phyloP scores from a whole-genome alignment of 441 rosid genomes.

The Manihot esculenta region DNA sequence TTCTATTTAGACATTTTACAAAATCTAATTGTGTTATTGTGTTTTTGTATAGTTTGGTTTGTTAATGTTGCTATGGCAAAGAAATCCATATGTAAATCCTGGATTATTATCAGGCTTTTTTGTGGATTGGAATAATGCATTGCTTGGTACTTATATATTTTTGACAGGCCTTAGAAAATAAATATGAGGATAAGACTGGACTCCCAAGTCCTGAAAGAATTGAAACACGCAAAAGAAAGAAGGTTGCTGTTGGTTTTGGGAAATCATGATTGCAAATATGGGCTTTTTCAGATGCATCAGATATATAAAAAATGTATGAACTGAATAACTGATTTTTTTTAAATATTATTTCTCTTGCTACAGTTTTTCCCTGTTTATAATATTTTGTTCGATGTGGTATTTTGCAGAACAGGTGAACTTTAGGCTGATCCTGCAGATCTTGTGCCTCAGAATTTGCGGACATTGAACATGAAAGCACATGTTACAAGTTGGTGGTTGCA shows the following conservation, averaged over 20 bases:
- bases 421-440: conserved; percentile 6
- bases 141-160: conserved; percentile 11
- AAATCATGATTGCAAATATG: conserved; percentile 39
- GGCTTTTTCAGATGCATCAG: conserved; percentile 19
- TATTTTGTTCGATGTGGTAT: background rate
- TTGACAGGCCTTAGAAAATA: conserved; percentile 72
- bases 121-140: background rate
- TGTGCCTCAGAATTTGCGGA: conserved; percentile 5
- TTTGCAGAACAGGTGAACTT: background rate
- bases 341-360: background rate
- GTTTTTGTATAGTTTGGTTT: background rate
- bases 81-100: background rate
- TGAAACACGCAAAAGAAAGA: conserved; percentile 49
- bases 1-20: background rate
- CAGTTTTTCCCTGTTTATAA: background rate
- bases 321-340: background rate
- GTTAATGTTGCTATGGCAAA: background rate
- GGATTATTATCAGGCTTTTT: background rate
- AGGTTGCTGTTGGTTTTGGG: conserved; percentile 86
- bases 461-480: background rate
- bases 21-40: background rate
- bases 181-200: conserved; percentile 77
- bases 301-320: background rate
- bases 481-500: background rate
- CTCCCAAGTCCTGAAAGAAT: conserved; percentile 74